Percentiles rank a stretch among this genome's conserved stretches.
Conservation (phyloP, 257 asterid genomes). For the Parsonsia alboflavescens region DNA sequence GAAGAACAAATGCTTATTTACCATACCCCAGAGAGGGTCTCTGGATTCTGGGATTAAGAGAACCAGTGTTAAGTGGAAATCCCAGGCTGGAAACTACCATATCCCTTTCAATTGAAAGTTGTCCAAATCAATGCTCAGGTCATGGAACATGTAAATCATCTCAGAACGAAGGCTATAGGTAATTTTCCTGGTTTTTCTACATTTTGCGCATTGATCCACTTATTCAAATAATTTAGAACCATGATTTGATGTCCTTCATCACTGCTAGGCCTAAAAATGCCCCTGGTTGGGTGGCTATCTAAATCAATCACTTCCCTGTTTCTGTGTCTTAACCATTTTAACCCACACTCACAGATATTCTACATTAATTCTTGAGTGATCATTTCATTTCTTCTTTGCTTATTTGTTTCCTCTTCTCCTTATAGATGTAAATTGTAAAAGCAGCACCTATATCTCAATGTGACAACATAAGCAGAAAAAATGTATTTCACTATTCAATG, state of each 20-base stretch:
- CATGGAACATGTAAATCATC: slow-evolving; percentile 56
- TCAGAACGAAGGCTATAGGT: slow-evolving; percentile 71
- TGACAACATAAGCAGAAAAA: background rate
- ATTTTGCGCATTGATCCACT: background rate
- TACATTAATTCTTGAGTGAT: background rate
- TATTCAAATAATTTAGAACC: slow-evolving; percentile 9
- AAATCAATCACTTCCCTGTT: background rate
- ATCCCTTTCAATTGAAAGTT: slow-evolving; percentile 67
- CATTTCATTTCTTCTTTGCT: slow-evolving; percentile 3
- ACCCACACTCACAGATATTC: background rate
- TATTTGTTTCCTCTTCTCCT: background rate
- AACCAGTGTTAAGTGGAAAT: slow-evolving; percentile 26
- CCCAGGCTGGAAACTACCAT: slow-evolving; percentile 35
- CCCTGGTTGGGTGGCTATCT: background rate
- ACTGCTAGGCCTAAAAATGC: background rate
- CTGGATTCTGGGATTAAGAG: slow-evolving; percentile 75
- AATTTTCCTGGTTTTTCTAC: slow-evolving; percentile 6
- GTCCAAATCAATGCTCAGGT: slow-evolving; percentile 67
- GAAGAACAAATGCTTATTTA: slow-evolving; percentile 52
- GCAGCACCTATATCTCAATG: background rate
- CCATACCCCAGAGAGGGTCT: slow-evolving; percentile 61
- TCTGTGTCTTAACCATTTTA: background rate
- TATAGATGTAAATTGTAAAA: background rate
- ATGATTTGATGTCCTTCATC: background rate
- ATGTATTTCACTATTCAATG: background rate